Base-by-base conservation (phyloP, 2,329 filamentous ascomycete genomes). In the Phaeosphaeriaceae sp. region DNA sequence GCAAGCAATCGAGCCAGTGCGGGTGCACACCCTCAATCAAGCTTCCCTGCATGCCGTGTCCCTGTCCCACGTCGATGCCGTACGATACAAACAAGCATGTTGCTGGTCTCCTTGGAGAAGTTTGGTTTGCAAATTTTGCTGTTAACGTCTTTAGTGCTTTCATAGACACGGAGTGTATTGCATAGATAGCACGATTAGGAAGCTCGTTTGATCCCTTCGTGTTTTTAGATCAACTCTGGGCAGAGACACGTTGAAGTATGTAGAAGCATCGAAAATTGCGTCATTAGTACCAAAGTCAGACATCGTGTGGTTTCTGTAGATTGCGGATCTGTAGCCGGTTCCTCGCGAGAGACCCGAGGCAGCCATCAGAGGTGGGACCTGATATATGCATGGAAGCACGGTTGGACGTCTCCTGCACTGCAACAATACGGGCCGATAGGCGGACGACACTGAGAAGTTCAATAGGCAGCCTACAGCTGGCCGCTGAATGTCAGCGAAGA, bases 291-390 rank as follows among this genome's bases (percentile, higher is more conserved):
- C 55, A 53, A 60, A 59, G 60, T 64, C 65, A 59, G 64, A 60
- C 52, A 53, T 49, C 35, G 26, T 61, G 64, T 65, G 69, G 61
- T 73, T 66, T 67, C 62, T 68, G 66, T 66, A 69, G 66, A 61
- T 66, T 63, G 60, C 70, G 71, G 70, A 73, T 71, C 67, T 66
- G 55, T 63, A 68, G 61, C 71, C 71, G 71, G 62, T 66, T 72
- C 71, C 71, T 72, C 71, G 71, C 71, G 71, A 73, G 49, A 21
- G 62, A 55, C 55, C 60, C 63, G 60, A 56, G 43, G 19, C 43
- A 63, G 58, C 66, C 68, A 61, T 60, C 58, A 59, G 54, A 49
- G 65, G 57, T 56, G 58, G 55, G 57, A 58, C 59, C 53, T 61
- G 64, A 63, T 58, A 62, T 49, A 54, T 60, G 62, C 65, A 65